These are phyloP conservation scores for Fonsecaea pedrosoi DNA, from an alignment of 2,329 filamentous ascomycete genomes.

Conservation along the genomic window DNA sequence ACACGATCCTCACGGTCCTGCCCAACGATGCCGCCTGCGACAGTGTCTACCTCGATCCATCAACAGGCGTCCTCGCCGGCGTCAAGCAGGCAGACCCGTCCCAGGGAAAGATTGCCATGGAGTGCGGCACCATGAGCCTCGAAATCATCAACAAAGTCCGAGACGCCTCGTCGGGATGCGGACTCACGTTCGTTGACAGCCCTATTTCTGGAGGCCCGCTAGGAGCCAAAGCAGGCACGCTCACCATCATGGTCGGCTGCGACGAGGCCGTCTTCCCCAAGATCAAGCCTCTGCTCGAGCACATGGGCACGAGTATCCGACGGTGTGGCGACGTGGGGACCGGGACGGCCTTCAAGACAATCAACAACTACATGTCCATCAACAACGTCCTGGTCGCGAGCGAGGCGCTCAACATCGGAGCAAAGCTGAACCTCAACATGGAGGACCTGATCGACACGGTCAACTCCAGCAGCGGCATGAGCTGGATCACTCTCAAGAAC, in stretches of 20 bases:
- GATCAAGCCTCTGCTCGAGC: constrained; percentile 15
- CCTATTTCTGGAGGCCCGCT: constrained; percentile 26
- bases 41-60: constrained; percentile 13
- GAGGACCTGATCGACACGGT: constrained; percentile 39
- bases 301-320: constrained; percentile 36
- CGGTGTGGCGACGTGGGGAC: constrained; percentile 39
- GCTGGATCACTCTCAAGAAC: constrained; percentile 40
- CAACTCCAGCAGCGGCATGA: constrained; percentile 35
- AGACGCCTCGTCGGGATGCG: constrained; percentile 12
- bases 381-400: constrained; percentile 33
- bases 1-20: constrained; percentile 21
- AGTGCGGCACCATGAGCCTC: constrained; percentile 25
- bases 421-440: constrained; percentile 31
- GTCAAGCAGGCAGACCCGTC: neutral
- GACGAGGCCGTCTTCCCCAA: constrained; percentile 12
- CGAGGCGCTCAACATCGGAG: constrained; percentile 31
- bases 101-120: constrained; percentile 21
- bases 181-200: constrained; percentile 20
- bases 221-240: constrained; percentile 20
- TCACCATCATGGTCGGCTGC: constrained; percentile 27
- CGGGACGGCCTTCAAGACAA: constrained; percentile 40
- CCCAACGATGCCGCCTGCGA: constrained; percentile 13
- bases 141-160: constrained; percentile 14
- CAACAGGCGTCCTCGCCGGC: constrained; percentile 16
- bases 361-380: constrained; percentile 41